Conservation (phyloP, 495 filamentous ascomycete genomes). For the Patellaria atrata region DNA sequence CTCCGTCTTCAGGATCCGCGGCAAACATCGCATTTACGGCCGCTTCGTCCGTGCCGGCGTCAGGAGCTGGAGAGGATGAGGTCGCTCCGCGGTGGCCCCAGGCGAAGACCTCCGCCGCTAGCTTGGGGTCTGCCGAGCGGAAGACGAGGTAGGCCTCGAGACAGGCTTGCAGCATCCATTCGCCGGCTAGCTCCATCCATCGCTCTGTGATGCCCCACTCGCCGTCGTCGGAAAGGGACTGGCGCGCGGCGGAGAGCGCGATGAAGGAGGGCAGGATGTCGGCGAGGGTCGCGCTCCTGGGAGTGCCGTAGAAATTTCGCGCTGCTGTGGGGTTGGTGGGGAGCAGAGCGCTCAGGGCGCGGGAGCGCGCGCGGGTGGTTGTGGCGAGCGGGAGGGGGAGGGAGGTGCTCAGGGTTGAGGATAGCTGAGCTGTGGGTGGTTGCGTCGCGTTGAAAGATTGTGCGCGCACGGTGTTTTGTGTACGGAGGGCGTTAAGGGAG, state of each 20-base stretch:
- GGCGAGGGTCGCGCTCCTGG: constrained; percentile 21
- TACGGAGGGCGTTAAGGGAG: no score
- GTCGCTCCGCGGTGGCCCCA: no score
- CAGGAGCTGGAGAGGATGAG: no score
- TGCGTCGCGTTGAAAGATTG: no score
- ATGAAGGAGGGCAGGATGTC: constrained; percentile 36
- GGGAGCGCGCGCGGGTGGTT: constrained; percentile 12
- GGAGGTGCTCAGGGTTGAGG: no score
- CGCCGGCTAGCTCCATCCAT: constrained; percentile 33
- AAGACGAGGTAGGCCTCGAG: constrained; percentile 37
- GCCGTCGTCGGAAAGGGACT: constrained; percentile 5
- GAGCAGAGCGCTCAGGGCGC: constrained; percentile 8
- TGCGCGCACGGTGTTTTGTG: no score
- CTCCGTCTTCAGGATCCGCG: no score
- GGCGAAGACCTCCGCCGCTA: no score
- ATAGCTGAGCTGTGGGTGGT: no score
- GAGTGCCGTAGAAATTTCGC: constrained; percentile 21
- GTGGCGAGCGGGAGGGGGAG: constrained; percentile 1
- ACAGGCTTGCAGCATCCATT: constrained; percentile 37
- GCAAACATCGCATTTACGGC: no score
- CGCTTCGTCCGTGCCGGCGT: no score
- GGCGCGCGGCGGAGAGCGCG: constrained; percentile 28
- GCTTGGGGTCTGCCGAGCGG: no score
- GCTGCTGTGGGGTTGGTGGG: constrained; percentile 12
- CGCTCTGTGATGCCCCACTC: constrained; percentile 17